Evolutionary conservation across 305 asterid species (phyloP).

Genomic region (Caryopteris hybrid): DNA sequence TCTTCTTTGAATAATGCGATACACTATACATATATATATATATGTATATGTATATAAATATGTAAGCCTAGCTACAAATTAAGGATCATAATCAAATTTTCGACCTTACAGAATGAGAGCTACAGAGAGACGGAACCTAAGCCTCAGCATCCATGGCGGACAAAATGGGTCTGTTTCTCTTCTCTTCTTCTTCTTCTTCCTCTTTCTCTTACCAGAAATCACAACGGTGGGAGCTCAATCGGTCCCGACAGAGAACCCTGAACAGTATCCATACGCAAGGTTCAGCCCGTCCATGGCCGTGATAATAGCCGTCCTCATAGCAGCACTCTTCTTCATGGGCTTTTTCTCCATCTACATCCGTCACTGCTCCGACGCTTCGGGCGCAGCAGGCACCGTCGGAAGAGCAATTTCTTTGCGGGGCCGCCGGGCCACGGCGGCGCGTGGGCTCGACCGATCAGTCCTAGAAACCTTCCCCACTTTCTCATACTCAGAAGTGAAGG

Average conservation of each 20-base stretch:
- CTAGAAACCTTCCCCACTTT: conserved; percentile 47
- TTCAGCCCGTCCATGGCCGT: conserved; percentile 44
- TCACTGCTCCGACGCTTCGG: conserved; percentile 28
- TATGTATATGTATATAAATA: not conserved
- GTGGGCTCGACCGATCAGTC: conserved; percentile 31
- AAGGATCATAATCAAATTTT: not conserved
- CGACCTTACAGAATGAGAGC: not conserved
- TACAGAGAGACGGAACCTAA: not conserved
- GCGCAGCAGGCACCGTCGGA: not conserved
- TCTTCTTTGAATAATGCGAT: not conserved
- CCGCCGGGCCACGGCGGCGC: conserved; percentile 20
- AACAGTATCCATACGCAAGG: conserved; percentile 9
- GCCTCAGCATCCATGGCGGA: not conserved
- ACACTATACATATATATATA: not conserved
- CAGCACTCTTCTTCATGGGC: conserved; percentile 48
- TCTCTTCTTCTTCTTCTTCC: not conserved
- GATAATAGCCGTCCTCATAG: conserved; percentile 36
- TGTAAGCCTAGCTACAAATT: not conserved
- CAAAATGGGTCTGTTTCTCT: not conserved
- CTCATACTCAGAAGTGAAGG: conserved; percentile 49
- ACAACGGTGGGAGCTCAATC: conserved; percentile 15
- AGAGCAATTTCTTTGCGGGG: not conserved
- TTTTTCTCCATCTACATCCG: conserved; percentile 51
- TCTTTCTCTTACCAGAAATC: not conserved
- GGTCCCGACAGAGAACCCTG: not conserved